Base-by-base conservation (phyloP, 129 eudicot species). In the Centella asiatica region DNA sequence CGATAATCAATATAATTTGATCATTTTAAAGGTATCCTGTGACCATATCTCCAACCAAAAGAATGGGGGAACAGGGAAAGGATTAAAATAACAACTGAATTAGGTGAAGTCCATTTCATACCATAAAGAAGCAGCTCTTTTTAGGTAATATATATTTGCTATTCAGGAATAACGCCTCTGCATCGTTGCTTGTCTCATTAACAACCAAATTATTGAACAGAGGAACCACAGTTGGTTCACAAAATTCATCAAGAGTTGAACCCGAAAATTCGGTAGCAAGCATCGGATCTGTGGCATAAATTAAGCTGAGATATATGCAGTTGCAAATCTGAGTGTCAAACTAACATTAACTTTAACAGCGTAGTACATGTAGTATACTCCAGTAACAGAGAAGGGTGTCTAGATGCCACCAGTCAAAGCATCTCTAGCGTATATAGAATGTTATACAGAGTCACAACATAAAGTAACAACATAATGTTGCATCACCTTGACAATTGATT, bases 111-210 rank as follows among this genome's bases (percentile, higher is more conserved):
- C 6, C 12, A 49, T 15, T 28, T n/a, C 63, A 18, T 44, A 86
- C 98, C 98, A 90, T 90, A 71, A 80, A 87, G 70, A 90, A 86
- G 65, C 82, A 64, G 69, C 85, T 84, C 57, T 81, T 66, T 74
- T 69, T 84, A 12, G 97, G 97, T 70, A 90, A 60, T 49, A 90
- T 79, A 68, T 81, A 90, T 61, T 56, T 71, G 68, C 46, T 76
- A 63, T 72, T 74, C 49, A 81, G 65, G 37, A 90, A 60, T 64
- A 81, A 82, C 20, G 90, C 98, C 73, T 76, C 88, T 77, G 76
- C 66, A 17, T 87, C 98, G 59, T 27, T 34, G 61, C 42, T 69
- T 45, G 74, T 67, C 40, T 75, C 82, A 56, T 90, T 90, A 13
- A 62, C 63, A 65, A 87, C 84, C 57, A 84, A 74, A 69, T 69